Base-by-base conservation (phyloP, 345 rosid genomes). In the Camelina sativa region DNA sequence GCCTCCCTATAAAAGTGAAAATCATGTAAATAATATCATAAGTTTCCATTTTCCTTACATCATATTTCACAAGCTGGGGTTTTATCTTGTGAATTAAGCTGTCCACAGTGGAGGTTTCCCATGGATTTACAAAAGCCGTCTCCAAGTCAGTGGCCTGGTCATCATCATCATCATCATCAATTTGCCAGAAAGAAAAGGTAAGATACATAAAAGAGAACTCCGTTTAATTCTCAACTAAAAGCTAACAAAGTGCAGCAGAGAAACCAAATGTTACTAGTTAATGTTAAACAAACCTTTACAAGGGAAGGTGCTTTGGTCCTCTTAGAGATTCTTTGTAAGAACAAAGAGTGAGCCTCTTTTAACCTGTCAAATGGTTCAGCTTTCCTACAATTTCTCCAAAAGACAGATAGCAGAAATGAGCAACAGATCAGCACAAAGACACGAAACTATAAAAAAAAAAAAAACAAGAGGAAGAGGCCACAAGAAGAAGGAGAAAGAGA, bases 311-410 rank as follows among this genome's bases (percentile, higher is more conserved):
- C 59, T 19, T 85, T 77, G 58, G 85, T 63, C 64, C 87, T 81
- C 67, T 75, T 79, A 66, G 96, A 81, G 82, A 92, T 82, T 82
- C 97, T 81, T n/a, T 85, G 75, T 8, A 86, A 75, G 79, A 92
- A 90, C 41, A 85, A 79, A 6, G 82, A 76, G 15, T 81, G 85
- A 41, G 96, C 92, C 64, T 55, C 79, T 79, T 81, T 82, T 83
- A 95, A 80, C 78, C 86, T 86, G 50, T 80, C 87, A 75, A 87
- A 79, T 22, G 97, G 96, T 74, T 88, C 62, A 15, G 89, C 92
- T 59, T 81, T 82, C 88, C 97, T 95, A 55, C 86, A 71, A 37
- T 25, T 68, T 67, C 41, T 73, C 76, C 52, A 76, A 25, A 25
- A 2, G 28, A 25, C 2, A 50, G 7, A 58, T 59, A 65, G 68